Base-by-base conservation (phyloP, 2,329 filamentous ascomycete genomes). In the Pseudogymnoascus sp. region DNA sequence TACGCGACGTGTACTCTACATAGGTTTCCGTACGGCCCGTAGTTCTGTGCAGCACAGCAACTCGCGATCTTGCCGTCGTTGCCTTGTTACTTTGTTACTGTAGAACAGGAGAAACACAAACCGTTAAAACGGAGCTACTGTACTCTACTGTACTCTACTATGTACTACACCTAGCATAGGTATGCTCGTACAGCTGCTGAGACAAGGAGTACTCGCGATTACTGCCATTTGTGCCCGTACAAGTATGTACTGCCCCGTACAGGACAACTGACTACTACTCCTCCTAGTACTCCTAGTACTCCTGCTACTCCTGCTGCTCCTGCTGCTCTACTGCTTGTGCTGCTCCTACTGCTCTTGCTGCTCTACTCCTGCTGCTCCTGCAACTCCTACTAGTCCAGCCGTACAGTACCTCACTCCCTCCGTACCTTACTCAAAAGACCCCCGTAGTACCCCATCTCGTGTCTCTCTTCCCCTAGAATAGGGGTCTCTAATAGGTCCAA, bases 51-150 rank as follows among this genome's bases (percentile, higher is more conserved):
- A 39, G n/a, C n/a, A 21, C 21, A 21, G 21, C 7, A 15, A 8
- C 8, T 33, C 9, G 31, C 13, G 9, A 31, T 31, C 10, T 25
- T 21, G 15, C 10, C 7, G 12, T 2, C 15, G n/a, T 15, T 42
- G 21, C 39, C 4, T 25, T 42, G 39, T 42, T 42, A 13, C 17
- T 12, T 25, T 12, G 29, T 55, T 55, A 55, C 48, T 55, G 48
- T 33, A 55, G 48, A 55, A 55, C 48, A 55, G 48, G 48, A 55
- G 29, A 33, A 55, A 31, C n/a, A 55, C 48, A 55, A 15, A n/a
- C 29, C 48, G 29, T 27, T 55, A 55, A 55, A 55, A 55, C 29
- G 29, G 48, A 7, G 48, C n/a, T 33, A 33, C 29, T 55, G 48
- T 55, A 6, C 48, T 55, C 27, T 55, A 8, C 27, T 31, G 44